Base-by-base conservation (phyloP, 2,329 filamentous ascomycete species). In the Pseudogymnoascus sp. region DNA sequence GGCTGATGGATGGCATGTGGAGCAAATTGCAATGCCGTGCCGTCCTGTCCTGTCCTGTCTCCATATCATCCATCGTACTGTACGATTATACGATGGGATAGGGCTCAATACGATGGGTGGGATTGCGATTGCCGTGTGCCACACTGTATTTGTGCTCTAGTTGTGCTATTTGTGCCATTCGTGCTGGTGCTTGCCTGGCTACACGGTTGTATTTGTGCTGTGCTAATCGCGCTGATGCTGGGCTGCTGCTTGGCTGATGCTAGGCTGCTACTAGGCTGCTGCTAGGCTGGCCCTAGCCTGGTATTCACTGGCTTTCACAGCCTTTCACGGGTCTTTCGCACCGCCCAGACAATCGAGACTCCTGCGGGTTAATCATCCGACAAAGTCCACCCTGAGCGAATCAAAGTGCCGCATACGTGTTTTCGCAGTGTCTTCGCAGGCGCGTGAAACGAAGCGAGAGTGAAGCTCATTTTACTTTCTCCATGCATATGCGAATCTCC, bases 381-480 rank as follows among this genome's bases (percentile, higher is more conserved):
- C 26, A 33, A 53, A 53, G 11, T 13, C 24, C 47, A 29, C n/a
- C 2, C 1, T 53, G 19, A 53, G 47, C 47, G 26, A 53, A 53
- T 53, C 47, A 53, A 53, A 11, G n/a, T 31, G 2, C 24, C 14
- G 14, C 26, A 31, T 31, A 11, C 47, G 26, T 31, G 24, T 16
- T 19, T 31, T 53, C n/a, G 8, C 26, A 4, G 47, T 31, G n/a
- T 53, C 7, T 14, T 53, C 47, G n/a, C 31, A 53, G 19, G 47
- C 47, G 47, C 47, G 47, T 53, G 47, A 53, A 53, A 53, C 47
- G 14, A 31, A 53, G 47, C 47, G 47, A 53, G 8, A 53, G 47
- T 53, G 19, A 53, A 53, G 47, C 47, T 53, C 47, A 53, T 53
- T 53, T 53, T 53, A 53, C 47, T 53, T 53, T 31, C 21, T 53